Evolutionary conservation across 805 yeast genomes (phyloP).

Genomic region (Metschnikowia matae): DNA sequence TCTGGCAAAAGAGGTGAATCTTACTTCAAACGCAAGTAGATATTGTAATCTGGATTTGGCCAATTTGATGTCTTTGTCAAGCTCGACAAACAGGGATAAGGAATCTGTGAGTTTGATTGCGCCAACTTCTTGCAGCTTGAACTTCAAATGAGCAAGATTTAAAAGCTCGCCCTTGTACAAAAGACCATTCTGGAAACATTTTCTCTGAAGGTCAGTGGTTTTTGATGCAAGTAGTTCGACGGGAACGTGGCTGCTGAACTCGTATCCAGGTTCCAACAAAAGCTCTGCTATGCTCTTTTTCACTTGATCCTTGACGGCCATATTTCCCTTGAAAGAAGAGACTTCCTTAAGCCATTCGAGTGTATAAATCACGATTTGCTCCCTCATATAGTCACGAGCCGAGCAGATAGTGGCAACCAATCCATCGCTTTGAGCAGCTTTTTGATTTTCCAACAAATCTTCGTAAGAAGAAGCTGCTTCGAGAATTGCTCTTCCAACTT

Average conservation of each 20-base stretch:
- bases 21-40: constrained; percentile 53
- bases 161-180: constrained; percentile 26
- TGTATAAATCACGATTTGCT: constrained; percentile 41
- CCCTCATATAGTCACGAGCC: constrained; percentile 48
- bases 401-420: constrained; percentile 54
- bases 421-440: constrained; percentile 43
- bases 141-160: constrained; percentile 10
- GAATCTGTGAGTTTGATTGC: constrained; percentile 2
- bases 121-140: constrained; percentile 18
- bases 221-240: constrained; percentile 17
- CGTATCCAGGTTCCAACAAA: constrained; percentile 34
- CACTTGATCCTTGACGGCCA: constrained; percentile 25
- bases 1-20: constrained; percentile 54
- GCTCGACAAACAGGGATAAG: not conserved
- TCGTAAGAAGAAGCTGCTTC: constrained; percentile 24
- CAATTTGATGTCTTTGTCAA: constrained; percentile 10
- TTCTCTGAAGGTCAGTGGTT: constrained; percentile 13
- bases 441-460: constrained; percentile 30
- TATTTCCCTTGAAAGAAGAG: constrained; percentile 19
- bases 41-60: constrained; percentile 53
- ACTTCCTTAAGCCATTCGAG: constrained; percentile 51
- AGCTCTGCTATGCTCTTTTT: constrained; percentile 43
- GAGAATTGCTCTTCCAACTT: constrained; percentile 48
- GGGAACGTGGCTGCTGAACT: constrained; percentile 31
- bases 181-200: constrained; percentile 33